Evolutionary conservation across 192 early-diverging fungal species (phyloP).

Genomic region (Gonapodya prolifera): DNA sequence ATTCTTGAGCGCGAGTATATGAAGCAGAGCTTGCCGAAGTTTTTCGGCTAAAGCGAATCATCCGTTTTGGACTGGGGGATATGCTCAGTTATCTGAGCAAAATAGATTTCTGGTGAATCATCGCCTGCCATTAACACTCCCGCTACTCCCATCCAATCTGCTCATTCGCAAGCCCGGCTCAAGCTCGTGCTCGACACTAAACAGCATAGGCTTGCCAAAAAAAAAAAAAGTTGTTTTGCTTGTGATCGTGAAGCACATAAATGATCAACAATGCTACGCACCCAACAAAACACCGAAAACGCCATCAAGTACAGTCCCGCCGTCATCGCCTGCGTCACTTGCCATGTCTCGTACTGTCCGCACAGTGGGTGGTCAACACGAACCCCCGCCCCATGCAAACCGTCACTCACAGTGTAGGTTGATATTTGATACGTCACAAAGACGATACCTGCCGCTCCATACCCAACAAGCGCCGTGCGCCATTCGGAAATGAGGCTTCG

Average conservation of each 20-base stretch:
- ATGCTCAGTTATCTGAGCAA: too few species aligned
- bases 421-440: neutral
- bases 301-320: slow-evolving; percentile 5
- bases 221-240: neutral
- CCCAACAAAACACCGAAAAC: neutral
- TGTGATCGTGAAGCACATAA: neutral
- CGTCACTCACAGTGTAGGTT: neutral
- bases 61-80: too few species aligned
- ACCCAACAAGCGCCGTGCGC: neutral
- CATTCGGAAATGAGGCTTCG: neutral
- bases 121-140: too few species aligned
- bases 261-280: neutral
- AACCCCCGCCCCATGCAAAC: neutral
- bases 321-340: neutral
- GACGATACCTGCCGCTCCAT: neutral
- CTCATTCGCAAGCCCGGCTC: neutral
- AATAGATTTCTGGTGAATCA: too few species aligned
- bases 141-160: too few species aligned
- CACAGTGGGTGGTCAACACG: neutral
- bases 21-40: too few species aligned
- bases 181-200: neutral
- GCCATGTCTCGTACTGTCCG: neutral
- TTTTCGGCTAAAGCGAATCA: too few species aligned
- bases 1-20: too few species aligned
- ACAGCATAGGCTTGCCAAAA: neutral